Percentiles rank a stretch among this genome's conserved stretches.
These are phyloP conservation scores for Solanum virginianum DNA, from an alignment of 257 asterid genomes.

Conservation along the genomic window DNA sequence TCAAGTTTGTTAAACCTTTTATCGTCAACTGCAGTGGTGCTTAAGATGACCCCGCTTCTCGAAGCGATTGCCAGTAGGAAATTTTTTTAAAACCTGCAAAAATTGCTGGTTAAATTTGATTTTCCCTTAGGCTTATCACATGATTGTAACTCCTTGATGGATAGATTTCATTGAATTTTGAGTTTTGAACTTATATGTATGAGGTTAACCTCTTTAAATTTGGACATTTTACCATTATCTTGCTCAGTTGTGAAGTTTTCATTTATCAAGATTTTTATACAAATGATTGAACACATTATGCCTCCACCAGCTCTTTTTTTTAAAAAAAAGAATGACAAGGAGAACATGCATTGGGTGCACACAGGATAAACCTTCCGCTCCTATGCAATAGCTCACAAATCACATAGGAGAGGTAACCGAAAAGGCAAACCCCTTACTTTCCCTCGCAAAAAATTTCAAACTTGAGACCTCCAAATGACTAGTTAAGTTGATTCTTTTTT, in stretches of 20 bases:
- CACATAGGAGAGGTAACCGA: too few relatives aligned
- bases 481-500: too few relatives aligned
- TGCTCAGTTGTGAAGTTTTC: not conserved
- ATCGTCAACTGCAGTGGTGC: conserved; percentile 54
- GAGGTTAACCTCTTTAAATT: not conserved
- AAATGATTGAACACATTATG: not conserved
- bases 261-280: not conserved
- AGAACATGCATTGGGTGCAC: too few relatives aligned
- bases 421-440: too few relatives aligned
- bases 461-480: too few relatives aligned
- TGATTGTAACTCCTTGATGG: not conserved
- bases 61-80: not conserved
- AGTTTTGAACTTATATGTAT: not conserved
- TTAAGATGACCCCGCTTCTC: not conserved
- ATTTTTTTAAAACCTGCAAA: not conserved
- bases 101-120: not conserved
- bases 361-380: too few relatives aligned
- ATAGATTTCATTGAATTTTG: not conserved
- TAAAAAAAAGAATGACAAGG: too few relatives aligned
- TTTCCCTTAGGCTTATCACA: not conserved
- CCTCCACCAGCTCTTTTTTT: too few relatives aligned
- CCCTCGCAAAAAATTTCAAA: too few relatives aligned
- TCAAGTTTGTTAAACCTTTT: conserved; percentile 64
- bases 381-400: too few relatives aligned
- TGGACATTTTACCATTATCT: not conserved